Percentiles rank a stretch among this genome's conserved stretches.
Evolutionary conservation across 1,284 basidiomycete species (phyloP).

Genomic region (Cryptococcus deneoformans): DNA sequence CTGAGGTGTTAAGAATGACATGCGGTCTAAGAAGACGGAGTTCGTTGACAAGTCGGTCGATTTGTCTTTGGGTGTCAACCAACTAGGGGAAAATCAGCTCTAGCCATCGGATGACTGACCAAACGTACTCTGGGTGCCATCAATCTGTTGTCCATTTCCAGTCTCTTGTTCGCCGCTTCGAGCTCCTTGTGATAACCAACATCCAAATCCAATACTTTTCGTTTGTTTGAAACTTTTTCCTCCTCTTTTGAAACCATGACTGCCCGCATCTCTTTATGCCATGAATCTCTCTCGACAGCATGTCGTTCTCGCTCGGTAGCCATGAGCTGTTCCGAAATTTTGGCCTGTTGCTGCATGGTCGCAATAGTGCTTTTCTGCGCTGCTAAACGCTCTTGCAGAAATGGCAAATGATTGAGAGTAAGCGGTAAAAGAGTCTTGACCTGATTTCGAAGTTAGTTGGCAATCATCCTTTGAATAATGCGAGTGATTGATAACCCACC

Average conservation of each 20-base stretch:
- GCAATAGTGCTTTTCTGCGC: constrained; percentile 41
- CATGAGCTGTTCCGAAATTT: constrained; percentile 26
- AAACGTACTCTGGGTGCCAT: constrained; percentile 45
- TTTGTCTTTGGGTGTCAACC: constrained; percentile 44
- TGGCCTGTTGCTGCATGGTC: constrained; percentile 38
- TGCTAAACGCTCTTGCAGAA: constrained; percentile 31
- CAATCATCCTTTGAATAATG: neutral
- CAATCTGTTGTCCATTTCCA: constrained; percentile 48
- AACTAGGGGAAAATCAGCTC: constrained; percentile 25
- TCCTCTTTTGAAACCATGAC: constrained; percentile 27
- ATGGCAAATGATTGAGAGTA: constrained; percentile 25
- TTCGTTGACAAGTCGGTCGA: constrained; percentile 47
- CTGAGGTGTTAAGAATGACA: constrained; percentile 33
- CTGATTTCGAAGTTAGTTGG: constrained; percentile 14
- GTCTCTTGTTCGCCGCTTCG: constrained; percentile 44
- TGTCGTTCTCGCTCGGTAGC: constrained; percentile 35
- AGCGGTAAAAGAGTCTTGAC: constrained; percentile 28
- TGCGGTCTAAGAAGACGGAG: constrained; percentile 44
- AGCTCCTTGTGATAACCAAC: constrained; percentile 48
- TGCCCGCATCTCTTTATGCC: constrained; percentile 38
- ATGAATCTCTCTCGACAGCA: constrained; percentile 34
- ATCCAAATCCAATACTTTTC: constrained; percentile 38
- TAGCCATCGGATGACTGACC: neutral
- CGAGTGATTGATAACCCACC: constrained; percentile 16
- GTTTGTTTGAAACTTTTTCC: constrained; percentile 34